Evolutionary conservation across 306 rosid species (phyloP).

Genomic region (Cotoneaster glaucophyllus): DNA sequence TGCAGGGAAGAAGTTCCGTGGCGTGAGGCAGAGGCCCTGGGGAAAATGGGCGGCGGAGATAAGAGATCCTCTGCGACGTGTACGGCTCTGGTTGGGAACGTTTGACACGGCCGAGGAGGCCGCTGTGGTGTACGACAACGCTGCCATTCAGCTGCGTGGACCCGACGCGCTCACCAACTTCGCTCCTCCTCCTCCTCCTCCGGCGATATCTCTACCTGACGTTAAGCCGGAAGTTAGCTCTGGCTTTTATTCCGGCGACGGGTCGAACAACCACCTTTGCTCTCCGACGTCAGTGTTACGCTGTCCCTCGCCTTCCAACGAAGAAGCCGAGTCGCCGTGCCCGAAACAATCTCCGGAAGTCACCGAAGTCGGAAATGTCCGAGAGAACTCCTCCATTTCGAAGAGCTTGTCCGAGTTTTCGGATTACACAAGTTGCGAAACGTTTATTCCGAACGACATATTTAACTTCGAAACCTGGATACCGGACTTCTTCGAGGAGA

Average conservation of each 20-base stretch:
- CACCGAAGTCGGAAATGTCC: conserved; percentile 17
- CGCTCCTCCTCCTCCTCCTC: conserved; percentile 33
- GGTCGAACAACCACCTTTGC: conserved; percentile 35
- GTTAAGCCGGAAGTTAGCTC: not conserved
- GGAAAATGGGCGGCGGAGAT: conserved; percentile 99
- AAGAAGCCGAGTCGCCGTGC: conserved; percentile 49
- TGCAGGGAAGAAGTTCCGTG: conserved; percentile 60
- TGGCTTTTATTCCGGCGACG: conserved; percentile 47
- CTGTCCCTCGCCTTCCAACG: conserved; percentile 37
- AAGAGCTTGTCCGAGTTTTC: conserved; percentile 37
- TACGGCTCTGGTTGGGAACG: conserved; percentile 89
- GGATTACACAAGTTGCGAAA: conserved; percentile 24
- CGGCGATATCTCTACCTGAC: conserved; percentile 13
- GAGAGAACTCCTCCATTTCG: conserved; percentile 35
- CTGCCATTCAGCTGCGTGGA: conserved; percentile 88
- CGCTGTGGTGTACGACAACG: conserved; percentile 88
- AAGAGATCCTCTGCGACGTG: conserved; percentile 82
- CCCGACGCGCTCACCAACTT: conserved; percentile 92
- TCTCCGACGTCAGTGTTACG: conserved; percentile 79
- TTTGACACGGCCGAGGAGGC: conserved; percentile 95
- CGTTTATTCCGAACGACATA: conserved; percentile 36
- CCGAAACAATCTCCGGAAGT: not conserved
- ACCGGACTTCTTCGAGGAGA: conserved; percentile 30
- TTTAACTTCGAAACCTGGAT: conserved; percentile 46
- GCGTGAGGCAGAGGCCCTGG: conserved; percentile 97